Evolutionary conservation across 306 rosid genomes (phyloP).

Genomic region (Cucurbita moschata): DNA sequence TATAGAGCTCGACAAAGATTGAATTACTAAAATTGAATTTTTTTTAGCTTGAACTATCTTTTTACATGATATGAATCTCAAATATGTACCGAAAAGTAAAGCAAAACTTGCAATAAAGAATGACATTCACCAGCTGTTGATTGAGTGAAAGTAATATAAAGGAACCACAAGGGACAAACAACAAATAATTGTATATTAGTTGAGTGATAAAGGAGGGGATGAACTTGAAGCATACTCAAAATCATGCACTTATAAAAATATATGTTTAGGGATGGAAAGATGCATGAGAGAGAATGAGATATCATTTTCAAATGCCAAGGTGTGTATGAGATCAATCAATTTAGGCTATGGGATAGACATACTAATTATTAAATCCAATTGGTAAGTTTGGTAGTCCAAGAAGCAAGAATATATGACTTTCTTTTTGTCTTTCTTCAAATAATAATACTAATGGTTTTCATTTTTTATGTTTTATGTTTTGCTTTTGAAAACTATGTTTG

Average conservation of each 20-base stretch:
- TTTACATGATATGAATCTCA: not conserved
- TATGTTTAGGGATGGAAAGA: not conserved
- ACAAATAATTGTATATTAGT: not conserved
- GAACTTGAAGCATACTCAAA: not conserved
- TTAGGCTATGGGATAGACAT: not conserved
- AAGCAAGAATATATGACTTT: not conserved
- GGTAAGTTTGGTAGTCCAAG: not conserved
- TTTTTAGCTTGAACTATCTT: too few species aligned
- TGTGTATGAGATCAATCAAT: not conserved
- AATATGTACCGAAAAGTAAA: not conserved
- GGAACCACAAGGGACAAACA: not conserved
- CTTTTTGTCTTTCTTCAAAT: not conserved
- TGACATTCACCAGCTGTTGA: not conserved
- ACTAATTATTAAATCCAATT: not conserved
- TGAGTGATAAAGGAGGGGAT: not conserved
- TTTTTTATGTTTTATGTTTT: too few species aligned
- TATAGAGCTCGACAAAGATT: too few species aligned
- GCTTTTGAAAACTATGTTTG: too few species aligned
- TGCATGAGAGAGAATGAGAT: not conserved
- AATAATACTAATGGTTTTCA: too few species aligned
- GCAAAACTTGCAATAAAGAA: not conserved
- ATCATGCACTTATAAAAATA: not conserved
- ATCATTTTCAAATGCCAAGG: not conserved
- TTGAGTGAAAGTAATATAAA: not conserved
- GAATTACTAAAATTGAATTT: too few species aligned